Conservation (phyloP, 2,329 filamentous ascomycete species). For the Rachicladosporium sp. region DNA sequence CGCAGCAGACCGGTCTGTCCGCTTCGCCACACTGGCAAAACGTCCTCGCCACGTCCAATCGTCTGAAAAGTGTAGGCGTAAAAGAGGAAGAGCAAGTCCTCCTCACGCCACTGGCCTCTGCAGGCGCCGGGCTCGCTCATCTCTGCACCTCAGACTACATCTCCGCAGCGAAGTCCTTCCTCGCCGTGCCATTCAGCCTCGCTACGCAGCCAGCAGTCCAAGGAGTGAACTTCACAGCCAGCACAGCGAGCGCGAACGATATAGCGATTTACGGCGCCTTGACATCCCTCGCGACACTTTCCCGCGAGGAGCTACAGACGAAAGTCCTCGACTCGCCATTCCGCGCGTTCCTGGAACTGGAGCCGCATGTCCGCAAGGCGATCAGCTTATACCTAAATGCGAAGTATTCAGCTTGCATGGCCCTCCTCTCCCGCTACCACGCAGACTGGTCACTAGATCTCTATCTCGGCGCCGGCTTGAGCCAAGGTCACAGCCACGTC, state of each 20-base stretch:
- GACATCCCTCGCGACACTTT: slow-evolving; percentile 81
- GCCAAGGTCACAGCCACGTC: slow-evolving; percentile 40
- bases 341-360: slow-evolving; percentile 77
- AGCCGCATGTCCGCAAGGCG: slow-evolving; percentile 86
- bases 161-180: slow-evolving; percentile 61
- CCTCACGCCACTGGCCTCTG: slow-evolving; percentile 53
- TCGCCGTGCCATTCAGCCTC: slow-evolving; percentile 46
- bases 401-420: slow-evolving; percentile 75
- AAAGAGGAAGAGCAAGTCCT: slow-evolving; percentile 47
- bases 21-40: slow-evolving; percentile 37
- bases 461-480: slow-evolving; percentile 43
- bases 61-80: slow-evolving; percentile 28
- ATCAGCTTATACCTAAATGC: slow-evolving; percentile 81
- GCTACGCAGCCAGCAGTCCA: slow-evolving; percentile 30
- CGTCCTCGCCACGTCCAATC: slow-evolving; percentile 45
- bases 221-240: slow-evolving; percentile 48
- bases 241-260: slow-evolving; percentile 72
- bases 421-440: slow-evolving; percentile 68
- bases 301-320: slow-evolving; percentile 59
- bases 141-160: slow-evolving; percentile 45
- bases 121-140: slow-evolving; percentile 48
- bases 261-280: slow-evolving; percentile 85
- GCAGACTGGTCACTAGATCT: slow-evolving; percentile 84
- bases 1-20: slow-evolving; percentile 28
- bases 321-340: slow-evolving; percentile 75